Conservation (phyloP, 2,329 filamentous ascomycete species). For the Paecilomyces fulvus region DNA sequence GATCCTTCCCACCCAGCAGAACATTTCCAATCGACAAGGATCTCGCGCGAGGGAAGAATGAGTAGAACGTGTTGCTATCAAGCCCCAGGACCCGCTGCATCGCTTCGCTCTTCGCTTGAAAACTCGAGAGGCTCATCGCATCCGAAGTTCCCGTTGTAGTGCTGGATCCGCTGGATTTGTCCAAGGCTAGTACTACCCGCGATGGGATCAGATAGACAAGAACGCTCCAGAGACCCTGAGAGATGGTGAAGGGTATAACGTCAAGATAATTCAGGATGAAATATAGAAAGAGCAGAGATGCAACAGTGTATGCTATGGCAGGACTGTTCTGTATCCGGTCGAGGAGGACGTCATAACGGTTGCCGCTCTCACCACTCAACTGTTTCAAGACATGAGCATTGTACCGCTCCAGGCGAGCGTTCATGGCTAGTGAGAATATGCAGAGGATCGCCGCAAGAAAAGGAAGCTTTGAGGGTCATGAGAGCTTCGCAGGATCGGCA, state of each 20-base stretch:
- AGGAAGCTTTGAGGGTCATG: conserved; percentile 10
- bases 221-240: conserved; percentile 28
- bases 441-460: conserved; percentile 14
- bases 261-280: conserved; percentile 22
- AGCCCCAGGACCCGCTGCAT: conserved; percentile 57
- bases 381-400: conserved; percentile 21
- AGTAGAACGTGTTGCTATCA: conserved; percentile 51
- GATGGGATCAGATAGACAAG: conserved; percentile 32
- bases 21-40: conserved; percentile 48
- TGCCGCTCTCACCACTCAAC: conserved; percentile 16
- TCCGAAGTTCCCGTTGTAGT: conserved; percentile 33
- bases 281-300: conserved; percentile 20
- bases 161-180: conserved; percentile 38
- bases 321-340: conserved; percentile 19
- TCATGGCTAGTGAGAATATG: conserved; percentile 24
- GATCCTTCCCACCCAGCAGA: conserved; percentile 26
- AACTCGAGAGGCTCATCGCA: conserved; percentile 27
- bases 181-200: conserved; percentile 37
- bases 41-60: conserved; percentile 48
- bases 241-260: conserved; percentile 19
- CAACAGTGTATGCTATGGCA: conserved; percentile 20
- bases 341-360: conserved; percentile 25
- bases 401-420: conserved; percentile 22
- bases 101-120: conserved; percentile 53
- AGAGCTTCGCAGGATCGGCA: conserved; percentile 1